Base-by-base conservation (phyloP, 257 asterid species). In the Capsicum chinense region DNA sequence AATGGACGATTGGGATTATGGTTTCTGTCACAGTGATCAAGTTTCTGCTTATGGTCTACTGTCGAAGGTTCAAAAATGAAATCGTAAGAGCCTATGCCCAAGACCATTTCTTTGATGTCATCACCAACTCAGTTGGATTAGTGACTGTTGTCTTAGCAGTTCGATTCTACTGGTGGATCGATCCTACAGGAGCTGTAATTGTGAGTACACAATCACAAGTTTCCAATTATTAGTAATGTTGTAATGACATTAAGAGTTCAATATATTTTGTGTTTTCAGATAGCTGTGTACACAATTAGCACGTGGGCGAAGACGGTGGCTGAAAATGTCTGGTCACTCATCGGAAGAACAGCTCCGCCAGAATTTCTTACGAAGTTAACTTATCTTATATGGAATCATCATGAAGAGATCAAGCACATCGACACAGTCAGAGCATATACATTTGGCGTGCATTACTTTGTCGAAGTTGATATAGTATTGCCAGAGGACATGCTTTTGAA, bases 1-100 rank as follows among this genome's bases (percentile, higher is more conserved):
- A 81, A 85, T 95, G 99, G 99, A 93, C 93, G 92, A 93, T 95
- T 42, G 99, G 98, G 56, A 94, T 95, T 83, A 95, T 95, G 99
- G 93, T 90, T 17, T 89, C 94, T 2, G 99, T 93, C 14, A 95
- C 99, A 1, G 90, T 79, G 8, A 91, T 95, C 85, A 95, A 95
- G 92, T 94, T 95, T 80, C 13, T 89, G 56, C 95, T 95, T 9
- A 88, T 93, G 98, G 9, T 94, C 7, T 95, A 95, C 80, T 95
- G 98, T 88, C 94, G 94, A 44, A 90, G 94, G 79, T 95, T 95
- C 88, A 91, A 93, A 87, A 93, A 93, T 79, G 97, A 91, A 86
- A 95, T 95, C 0, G 96, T 94, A 13, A 85, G 91, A 89, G 97
- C 99, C n/a, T 95, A 95, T 80, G 99, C 99, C 4, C 98, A 95